These are phyloP conservation scores for Pichia sp. DNA, from an alignment of 1,139 yeast genomes.

Conservation along the genomic window DNA sequence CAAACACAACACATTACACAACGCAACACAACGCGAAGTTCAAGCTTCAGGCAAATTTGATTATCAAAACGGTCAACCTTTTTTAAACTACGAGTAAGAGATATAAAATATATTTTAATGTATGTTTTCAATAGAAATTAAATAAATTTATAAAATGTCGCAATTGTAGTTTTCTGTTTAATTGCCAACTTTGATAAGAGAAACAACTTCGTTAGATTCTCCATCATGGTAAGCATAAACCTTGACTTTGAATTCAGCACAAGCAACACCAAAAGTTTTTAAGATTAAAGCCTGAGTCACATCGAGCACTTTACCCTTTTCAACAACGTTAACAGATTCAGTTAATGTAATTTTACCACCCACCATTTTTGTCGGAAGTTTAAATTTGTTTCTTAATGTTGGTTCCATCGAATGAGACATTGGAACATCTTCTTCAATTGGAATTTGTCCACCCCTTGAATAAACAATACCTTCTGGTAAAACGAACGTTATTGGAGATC, in stretches of 20 bases:
- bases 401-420: conserved; percentile 95
- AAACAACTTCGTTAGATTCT: conserved; percentile 33
- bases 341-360: conserved; percentile 78
- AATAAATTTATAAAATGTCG: no score
- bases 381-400: conserved; percentile 78
- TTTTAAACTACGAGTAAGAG: no score
- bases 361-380: conserved; percentile 87
- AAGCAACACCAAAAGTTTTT: conserved; percentile 94
- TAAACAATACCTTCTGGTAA: conserved; percentile 88
- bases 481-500: conserved; percentile 73
- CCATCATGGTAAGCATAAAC: conserved; percentile 70
- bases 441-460: conserved; percentile 91
- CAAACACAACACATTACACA: no score
- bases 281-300: conserved; percentile 87
- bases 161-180: no score
- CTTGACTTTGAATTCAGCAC: conserved; percentile 80
- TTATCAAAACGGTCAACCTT: no score
- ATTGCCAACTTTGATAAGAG: conserved; percentile 6
- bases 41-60: no score
- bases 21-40: no score
- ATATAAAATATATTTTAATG: no score
- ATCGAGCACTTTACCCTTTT: conserved; percentile 72
- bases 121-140: no score
- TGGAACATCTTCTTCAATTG: conserved; percentile 90
- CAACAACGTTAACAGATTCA: conserved; percentile 75